phyloP scores from a whole-genome alignment of 2,329 filamentous ascomycete genomes.

The Phaeomoniella chlamydospora region DNA sequence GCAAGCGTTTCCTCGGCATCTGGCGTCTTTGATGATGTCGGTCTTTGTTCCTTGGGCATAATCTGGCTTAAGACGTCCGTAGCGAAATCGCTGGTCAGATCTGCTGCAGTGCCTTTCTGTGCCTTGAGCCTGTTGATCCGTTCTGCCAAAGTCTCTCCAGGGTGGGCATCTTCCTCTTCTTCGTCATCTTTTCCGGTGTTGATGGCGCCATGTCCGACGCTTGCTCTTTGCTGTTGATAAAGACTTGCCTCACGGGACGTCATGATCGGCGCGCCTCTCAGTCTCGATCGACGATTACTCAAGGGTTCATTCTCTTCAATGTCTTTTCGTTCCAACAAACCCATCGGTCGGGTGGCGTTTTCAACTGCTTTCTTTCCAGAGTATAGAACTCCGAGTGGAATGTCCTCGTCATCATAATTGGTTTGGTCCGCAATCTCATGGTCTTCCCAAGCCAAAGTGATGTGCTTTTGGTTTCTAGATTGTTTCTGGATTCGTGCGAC shows the following conservation, averaged over 20 bases:
- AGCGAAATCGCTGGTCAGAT: constrained; percentile 25
- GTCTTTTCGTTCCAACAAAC: constrained; percentile 53
- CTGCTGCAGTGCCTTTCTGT: constrained; percentile 16
- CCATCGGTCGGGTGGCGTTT: constrained; percentile 21
- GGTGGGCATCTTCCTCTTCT: constrained; percentile 16
- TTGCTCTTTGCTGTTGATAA: constrained; percentile 13
- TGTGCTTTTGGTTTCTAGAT: constrained; percentile 56
- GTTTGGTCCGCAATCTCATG: constrained; percentile 32
- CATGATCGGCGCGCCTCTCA: constrained; percentile 45
- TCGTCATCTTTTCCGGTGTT: constrained; percentile 1
- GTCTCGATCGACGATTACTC: constrained; percentile 58
- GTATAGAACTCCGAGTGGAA: constrained; percentile 72
- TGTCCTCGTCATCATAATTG: constrained; percentile 61
- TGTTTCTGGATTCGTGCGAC: constrained; percentile 74
- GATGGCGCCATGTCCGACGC: not conserved
- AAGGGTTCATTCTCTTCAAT: constrained; percentile 88
- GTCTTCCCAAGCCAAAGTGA: constrained; percentile 86
- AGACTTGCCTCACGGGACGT: constrained; percentile 10
- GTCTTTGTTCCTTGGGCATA: constrained; percentile 12
- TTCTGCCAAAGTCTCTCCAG: constrained; percentile 30
- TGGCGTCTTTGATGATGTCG: constrained; percentile 9
- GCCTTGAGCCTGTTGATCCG: constrained; percentile 24
- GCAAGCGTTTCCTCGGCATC: constrained; percentile 30
- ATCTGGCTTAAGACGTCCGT: constrained; percentile 27
- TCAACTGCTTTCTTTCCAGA: constrained; percentile 30